Conservation (phyloP, 371 early-diverging fungal genomes). For the Haplosporangium sp. region DNA sequence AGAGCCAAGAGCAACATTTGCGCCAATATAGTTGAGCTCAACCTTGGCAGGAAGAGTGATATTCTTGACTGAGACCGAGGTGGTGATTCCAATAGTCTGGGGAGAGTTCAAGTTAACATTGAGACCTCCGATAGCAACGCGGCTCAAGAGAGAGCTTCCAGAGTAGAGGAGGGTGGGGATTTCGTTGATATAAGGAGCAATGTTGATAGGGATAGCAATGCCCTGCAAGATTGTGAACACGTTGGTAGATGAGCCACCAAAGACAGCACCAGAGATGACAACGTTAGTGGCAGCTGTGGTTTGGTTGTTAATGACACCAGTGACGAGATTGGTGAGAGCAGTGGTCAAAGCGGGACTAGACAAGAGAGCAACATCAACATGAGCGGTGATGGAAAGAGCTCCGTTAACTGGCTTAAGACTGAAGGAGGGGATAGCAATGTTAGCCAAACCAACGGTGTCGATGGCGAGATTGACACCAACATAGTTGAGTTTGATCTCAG, state of each 20-base stretch:
- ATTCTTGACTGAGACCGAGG: slow-evolving; percentile 38
- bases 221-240: slow-evolving; percentile 35
- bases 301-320: slow-evolving; percentile 30
- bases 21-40: slow-evolving; percentile 50
- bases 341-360: slow-evolving; percentile 27
- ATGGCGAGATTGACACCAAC: slow-evolving; percentile 45
- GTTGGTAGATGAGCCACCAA: slow-evolving; percentile 29
- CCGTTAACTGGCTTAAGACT: slow-evolving; percentile 34
- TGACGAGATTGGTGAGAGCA: slow-evolving; percentile 25
- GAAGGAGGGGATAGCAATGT: slow-evolving; percentile 38
- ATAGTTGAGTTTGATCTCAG: slow-evolving; percentile 50
- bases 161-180: slow-evolving; percentile 16
- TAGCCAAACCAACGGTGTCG: slow-evolving; percentile 32
- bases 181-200: slow-evolving; percentile 31
- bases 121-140: slow-evolving; percentile 29
- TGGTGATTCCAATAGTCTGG: slow-evolving; percentile 49
- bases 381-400: slow-evolving; percentile 33
- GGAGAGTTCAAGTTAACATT: slow-evolving; percentile 46
- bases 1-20: slow-evolving; percentile 34
- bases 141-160: slow-evolving; percentile 4
- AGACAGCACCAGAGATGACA: slow-evolving; percentile 32
- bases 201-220: slow-evolving; percentile 29
- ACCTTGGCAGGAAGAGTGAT: slow-evolving; percentile 43
- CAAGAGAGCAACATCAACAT: slow-evolving; percentile 32
- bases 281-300: slow-evolving; percentile 32